Conservation (phyloP, 148 eudicot species). For the Bassia scoparia region DNA sequence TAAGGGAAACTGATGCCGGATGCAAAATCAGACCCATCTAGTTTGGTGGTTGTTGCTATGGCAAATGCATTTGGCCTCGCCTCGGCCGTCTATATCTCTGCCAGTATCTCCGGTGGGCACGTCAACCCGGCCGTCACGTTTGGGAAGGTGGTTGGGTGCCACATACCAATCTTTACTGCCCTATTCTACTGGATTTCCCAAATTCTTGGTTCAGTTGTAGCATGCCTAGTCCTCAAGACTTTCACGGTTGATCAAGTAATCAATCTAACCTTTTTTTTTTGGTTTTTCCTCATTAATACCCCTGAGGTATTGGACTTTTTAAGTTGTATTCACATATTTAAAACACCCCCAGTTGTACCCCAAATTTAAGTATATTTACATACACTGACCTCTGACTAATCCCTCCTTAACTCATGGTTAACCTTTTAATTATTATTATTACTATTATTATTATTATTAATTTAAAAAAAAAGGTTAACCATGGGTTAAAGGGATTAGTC, state of each 20-base stretch:
- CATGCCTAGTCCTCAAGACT: conserved; percentile 64
- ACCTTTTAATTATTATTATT: no score
- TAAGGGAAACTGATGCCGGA: conserved; percentile 55
- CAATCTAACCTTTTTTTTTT: not conserved
- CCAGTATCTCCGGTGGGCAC: conserved; percentile 56
- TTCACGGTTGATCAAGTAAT: conserved; percentile 59
- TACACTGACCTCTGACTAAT: no score
- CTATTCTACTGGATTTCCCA: conserved; percentile 75
- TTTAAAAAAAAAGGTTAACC: no score
- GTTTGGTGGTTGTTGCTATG: conserved; percentile 52
- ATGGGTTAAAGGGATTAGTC: no score
- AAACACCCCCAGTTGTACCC: no score
- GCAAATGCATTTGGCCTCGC: conserved; percentile 64
- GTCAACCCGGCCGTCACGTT: conserved; percentile 68
- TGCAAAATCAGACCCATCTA: conserved; percentile 45
- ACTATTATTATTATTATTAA: no score
- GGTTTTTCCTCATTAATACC: no score
- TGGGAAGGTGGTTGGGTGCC: conserved; percentile 71
- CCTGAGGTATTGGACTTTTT: no score
- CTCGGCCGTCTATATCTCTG: conserved; percentile 53
- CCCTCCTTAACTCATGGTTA: no score
- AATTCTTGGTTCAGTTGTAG: conserved; percentile 70
- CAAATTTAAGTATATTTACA: no score
- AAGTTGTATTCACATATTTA: no score
- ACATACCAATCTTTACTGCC: conserved; percentile 57